Percentiles rank a stretch among this genome's conserved stretches.
Conservation (phyloP, 1,284 basidiomycete genomes). For the Peniophora sp. region DNA sequence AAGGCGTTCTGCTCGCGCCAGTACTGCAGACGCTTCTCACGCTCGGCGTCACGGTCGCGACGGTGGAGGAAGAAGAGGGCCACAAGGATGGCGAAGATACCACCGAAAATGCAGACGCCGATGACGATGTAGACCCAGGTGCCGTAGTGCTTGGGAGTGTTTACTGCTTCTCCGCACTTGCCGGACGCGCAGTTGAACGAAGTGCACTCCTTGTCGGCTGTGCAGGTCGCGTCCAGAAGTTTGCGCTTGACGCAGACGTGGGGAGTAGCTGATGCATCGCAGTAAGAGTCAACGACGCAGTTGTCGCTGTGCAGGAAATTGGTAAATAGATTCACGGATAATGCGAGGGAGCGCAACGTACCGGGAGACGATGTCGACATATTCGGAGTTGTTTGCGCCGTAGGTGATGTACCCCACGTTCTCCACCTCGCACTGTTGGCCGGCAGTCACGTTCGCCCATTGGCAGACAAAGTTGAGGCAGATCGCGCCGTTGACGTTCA, state of each 20-base stretch:
- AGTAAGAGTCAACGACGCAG: slow-evolving; percentile 62
- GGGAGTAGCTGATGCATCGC: slow-evolving; percentile 44
- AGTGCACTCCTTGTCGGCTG: slow-evolving; percentile 77
- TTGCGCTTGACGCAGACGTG: slow-evolving; percentile 57
- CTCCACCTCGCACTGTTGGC: slow-evolving; percentile 61
- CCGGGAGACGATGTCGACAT: slow-evolving; percentile 73
- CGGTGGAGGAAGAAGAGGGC: slow-evolving; percentile 66
- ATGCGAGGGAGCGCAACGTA: slow-evolving; percentile 26
- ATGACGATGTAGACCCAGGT: slow-evolving; percentile 69
- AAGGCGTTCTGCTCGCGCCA: slow-evolving; percentile 83
- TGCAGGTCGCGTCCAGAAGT: slow-evolving; percentile 48
- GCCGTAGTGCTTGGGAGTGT: slow-evolving; percentile 56
- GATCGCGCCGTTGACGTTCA: slow-evolving; percentile 75
- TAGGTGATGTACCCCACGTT: slow-evolving; percentile 76
- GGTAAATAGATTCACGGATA: neutral
- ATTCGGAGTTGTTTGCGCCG: slow-evolving; percentile 40
- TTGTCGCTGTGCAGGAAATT: slow-evolving; percentile 50
- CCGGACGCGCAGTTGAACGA: slow-evolving; percentile 69
- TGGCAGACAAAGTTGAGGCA: slow-evolving; percentile 78
- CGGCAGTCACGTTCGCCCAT: slow-evolving; percentile 67
- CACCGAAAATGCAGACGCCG: slow-evolving; percentile 62
- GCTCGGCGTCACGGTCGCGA: slow-evolving; percentile 63
- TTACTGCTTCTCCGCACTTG: slow-evolving; percentile 56
- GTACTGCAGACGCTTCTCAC: slow-evolving; percentile 76
- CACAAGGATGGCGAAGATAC: slow-evolving; percentile 68